Percentiles rank a stretch among this genome's conserved stretches.
These are phyloP conservation scores for Plantago coronopus DNA, from an alignment of 305 asterid species.

Conservation along the genomic window DNA sequence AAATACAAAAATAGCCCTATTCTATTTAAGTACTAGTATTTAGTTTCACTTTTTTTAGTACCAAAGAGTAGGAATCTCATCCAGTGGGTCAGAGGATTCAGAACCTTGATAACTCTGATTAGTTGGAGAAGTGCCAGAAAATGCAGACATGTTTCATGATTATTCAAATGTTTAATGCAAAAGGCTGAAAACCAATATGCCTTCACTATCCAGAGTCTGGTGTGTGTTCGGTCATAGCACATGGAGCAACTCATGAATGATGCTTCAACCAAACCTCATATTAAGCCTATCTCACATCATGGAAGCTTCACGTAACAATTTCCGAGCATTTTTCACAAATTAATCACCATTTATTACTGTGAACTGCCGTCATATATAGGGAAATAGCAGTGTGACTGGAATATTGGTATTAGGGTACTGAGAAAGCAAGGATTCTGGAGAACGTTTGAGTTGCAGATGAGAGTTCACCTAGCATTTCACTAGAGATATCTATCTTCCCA, in stretches of 20 bases:
- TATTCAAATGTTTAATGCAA: too few species aligned
- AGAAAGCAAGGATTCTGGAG: slow-evolving; percentile 7
- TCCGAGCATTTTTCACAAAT: not conserved
- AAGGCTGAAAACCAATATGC: not conserved
- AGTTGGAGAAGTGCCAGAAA: not conserved
- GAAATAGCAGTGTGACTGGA: not conserved
- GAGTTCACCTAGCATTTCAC: not conserved
- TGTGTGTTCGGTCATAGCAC: too few species aligned
- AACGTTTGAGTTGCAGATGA: not conserved
- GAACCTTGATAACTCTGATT: slow-evolving; percentile 6
- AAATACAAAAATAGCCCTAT: not conserved
- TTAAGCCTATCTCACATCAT: not conserved
- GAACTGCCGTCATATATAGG: not conserved
- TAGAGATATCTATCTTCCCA: not conserved
- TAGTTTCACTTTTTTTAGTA: slow-evolving; percentile 4
- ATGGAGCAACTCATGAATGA: slow-evolving; percentile 1
- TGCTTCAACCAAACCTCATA: slow-evolving; percentile 7
- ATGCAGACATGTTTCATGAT: too few species aligned
- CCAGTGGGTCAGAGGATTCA: not conserved
- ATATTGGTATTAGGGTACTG: slow-evolving; percentile 6
- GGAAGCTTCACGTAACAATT: not conserved
- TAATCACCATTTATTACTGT: slow-evolving; percentile 1
- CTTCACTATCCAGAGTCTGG: too few species aligned
- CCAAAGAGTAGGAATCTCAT: too few species aligned
- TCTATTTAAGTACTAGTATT: not conserved